Conservation (phyloP, 805 yeast species). For the Candida tammaniensis region DNA sequence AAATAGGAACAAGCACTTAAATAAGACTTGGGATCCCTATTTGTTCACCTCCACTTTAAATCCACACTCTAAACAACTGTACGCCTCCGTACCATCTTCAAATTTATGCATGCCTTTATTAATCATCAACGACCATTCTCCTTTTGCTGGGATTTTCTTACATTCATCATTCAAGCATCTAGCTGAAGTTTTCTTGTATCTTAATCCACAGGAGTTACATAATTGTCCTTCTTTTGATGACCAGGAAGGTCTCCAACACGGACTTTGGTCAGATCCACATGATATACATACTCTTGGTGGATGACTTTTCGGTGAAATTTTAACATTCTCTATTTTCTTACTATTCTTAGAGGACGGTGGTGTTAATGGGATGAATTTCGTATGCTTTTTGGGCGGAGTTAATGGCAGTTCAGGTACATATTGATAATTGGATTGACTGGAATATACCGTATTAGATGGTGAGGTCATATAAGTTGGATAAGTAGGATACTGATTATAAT, state of each 20-base stretch:
- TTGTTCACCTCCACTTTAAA: conserved; percentile 39
- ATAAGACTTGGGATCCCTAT: too few species aligned
- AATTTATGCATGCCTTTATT: conserved; percentile 52
- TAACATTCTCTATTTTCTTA: conserved; percentile 28
- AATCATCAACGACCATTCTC: conserved; percentile 90
- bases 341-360: conserved; percentile 33
- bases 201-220: conserved; percentile 93
- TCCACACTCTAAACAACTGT: conserved; percentile 43
- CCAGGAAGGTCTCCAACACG: conserved; percentile 99
- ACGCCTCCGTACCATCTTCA: conserved; percentile 39
- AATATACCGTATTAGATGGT: conserved; percentile 12
- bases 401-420: conserved; percentile 13
- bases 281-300: conserved; percentile 71
- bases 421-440: conserved; percentile 8
- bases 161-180: conserved; percentile 77
- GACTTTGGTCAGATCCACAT: conserved; percentile 86
- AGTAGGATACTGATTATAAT: conserved; percentile 9
- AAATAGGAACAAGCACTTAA: background rate
- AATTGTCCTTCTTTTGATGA: conserved; percentile 86
- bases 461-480: conserved; percentile 10
- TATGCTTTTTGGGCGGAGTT: conserved; percentile 19
- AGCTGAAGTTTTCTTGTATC: conserved; percentile 92
- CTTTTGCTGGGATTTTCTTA: conserved; percentile 90
- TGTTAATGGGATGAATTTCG: conserved; percentile 40
- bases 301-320: conserved; percentile 31